Evolutionary conservation across 1,139 yeast genomes (phyloP).

Genomic region (Candida sp.): DNA sequence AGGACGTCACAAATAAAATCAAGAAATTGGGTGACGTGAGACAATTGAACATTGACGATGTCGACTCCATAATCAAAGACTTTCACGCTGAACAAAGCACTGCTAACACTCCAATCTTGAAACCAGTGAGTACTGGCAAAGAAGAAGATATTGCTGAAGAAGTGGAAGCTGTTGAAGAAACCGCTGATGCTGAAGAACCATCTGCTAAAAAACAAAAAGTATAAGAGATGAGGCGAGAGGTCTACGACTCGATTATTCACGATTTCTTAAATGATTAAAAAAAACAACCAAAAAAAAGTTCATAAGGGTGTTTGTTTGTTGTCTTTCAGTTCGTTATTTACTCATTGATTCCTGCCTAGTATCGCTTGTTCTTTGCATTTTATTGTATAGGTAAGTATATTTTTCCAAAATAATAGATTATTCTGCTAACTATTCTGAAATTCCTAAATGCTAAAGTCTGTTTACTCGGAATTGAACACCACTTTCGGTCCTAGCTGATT

Average conservation of each 20-base stretch:
- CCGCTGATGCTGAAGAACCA: constrained; percentile 28
- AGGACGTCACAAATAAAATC: constrained; percentile 93
- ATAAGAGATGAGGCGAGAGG: neutral
- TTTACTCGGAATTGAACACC: too few relatives aligned
- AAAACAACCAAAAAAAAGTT: neutral
- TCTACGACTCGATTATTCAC: neutral
- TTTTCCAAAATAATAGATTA: neutral
- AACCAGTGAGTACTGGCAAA: constrained; percentile 23
- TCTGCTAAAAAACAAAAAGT: constrained; percentile 39
- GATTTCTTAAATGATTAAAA: neutral
- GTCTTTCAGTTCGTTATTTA: constrained; percentile 2
- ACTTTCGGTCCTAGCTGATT: too few relatives aligned
- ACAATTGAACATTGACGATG: constrained; percentile 95
- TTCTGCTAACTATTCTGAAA: neutral
- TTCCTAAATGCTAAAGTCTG: too few relatives aligned
- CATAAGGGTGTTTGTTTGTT: neutral
- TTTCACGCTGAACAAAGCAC: constrained; percentile 72
- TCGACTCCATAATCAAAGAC: constrained; percentile 94
- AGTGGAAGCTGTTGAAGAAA: neutral
- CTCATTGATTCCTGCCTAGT: neutral
- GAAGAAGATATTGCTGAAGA: constrained; percentile 3
- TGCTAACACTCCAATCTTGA: constrained; percentile 5
- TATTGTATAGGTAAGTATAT: neutral
- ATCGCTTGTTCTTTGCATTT: neutral
- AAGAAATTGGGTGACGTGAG: constrained; percentile 95